Evolutionary conservation across 257 asterid genomes (phyloP), one percentile per base, ranked within the genome.

Genomic region (Nicotiana sylvestris): DNA sequence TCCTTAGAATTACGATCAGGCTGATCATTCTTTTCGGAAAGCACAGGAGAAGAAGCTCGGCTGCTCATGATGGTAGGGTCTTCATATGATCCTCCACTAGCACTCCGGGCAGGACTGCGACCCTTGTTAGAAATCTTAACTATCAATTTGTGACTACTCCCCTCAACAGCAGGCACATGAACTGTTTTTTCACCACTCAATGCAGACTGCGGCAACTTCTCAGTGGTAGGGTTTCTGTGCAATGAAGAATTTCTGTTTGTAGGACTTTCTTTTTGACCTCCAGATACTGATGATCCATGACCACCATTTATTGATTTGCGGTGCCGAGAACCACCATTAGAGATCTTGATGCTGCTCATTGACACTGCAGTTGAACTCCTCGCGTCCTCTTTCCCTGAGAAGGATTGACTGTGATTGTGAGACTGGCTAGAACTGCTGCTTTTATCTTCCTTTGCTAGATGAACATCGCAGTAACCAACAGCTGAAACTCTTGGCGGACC

Each of bases 351-450:
- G 56, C 76, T 85, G 80, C 86, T 78, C 84, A 77, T 61, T 53
- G 87, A 81, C 51, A 83, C 87, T 37, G 85, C 80, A 83, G 87
- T 21, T 18, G 88, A 81, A 81, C 89, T 86, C 87, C 82, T 88
- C 55, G 83, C 84, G 18, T 87, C 91, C 74, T 90, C 93, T 81
- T 88, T 90, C 6, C 70, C 86, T 0, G 91, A 82, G 46, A 62
- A 35, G 3, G 89, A 72, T 51, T 79, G 90, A 39, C 85, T 76
- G 81, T 77, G 76, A 80, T 77, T 87, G 80, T 88, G 87, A 35
- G 90, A 90, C 81, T 88, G 92, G 82, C 85, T 87, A 55, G 90
- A 85, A 82, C 91, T 86, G 78, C 89, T 88, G 77, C 87, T 86
- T 84, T 87, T 86, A 66, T 90, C 90, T 82, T 87, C 91, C 85